These are phyloP conservation scores for Calonectria naviculata DNA, from an alignment of 2,329 filamentous ascomycete genomes.

Conservation along the genomic window DNA sequence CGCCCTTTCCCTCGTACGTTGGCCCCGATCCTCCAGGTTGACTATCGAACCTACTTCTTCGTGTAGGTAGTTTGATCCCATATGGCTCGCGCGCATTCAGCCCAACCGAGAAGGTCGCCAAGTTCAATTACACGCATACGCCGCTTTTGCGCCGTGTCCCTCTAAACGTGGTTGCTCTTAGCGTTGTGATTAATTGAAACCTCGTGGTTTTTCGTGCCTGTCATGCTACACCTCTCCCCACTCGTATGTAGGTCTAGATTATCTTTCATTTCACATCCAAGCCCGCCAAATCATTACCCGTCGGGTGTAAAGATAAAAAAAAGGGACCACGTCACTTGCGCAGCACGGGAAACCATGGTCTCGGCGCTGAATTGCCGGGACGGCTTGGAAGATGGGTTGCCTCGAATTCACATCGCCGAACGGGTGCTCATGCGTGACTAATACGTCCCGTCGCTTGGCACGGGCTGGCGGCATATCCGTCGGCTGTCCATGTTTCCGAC, in stretches of 20 bases:
- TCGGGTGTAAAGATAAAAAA: neutral
- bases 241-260: too few relatives aligned
- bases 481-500: neutral
- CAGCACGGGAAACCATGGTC: neutral
- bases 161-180: too few relatives aligned
- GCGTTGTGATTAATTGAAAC: neutral
- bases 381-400: neutral
- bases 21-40: neutral
- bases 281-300: neutral
- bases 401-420: neutral
- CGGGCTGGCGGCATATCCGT: neutral
- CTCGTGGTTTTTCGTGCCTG: neutral
- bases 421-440: neutral
- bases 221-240: neutral
- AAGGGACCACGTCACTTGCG: neutral
- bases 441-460: neutral
- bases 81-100: too few relatives aligned
- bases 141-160: neutral
- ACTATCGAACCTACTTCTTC: neutral
- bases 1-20: conserved; percentile 4
- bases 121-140: neutral
- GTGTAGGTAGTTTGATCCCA: neutral
- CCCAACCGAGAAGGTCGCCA: neutral
- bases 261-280: neutral
- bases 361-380: neutral